These are phyloP conservation scores for Picea glauca DNA, from an alignment of 75 land plant species.

Conservation along the genomic window DNA sequence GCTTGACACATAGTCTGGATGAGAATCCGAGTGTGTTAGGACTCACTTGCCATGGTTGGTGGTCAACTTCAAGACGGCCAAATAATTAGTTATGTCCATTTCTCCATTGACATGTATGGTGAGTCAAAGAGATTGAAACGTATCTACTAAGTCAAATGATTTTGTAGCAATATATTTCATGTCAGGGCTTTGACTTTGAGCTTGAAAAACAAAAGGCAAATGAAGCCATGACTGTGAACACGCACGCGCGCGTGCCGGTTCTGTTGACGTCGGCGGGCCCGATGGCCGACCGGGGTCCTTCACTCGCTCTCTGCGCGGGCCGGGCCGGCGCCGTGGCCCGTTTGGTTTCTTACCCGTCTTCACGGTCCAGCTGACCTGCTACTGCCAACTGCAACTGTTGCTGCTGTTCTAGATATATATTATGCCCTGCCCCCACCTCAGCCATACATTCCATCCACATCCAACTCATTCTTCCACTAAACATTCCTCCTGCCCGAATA, in stretches of 20 bases:
- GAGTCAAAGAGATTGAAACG: slow-evolving; percentile 1
- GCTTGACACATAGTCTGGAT: neutral
- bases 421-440: neutral
- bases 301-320: neutral
- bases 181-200: slow-evolving; percentile 4
- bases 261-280: neutral
- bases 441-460: neutral
- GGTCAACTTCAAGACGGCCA: slow-evolving; percentile 7
- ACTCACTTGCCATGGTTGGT: neutral
- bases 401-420: too few relatives aligned
- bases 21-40: neutral
- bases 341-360: neutral
- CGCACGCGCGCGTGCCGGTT: neutral
- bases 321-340: neutral
- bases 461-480: slow-evolving; percentile 12
- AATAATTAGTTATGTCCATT: neutral
- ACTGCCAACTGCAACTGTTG: too few relatives aligned
- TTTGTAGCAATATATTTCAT: neutral
- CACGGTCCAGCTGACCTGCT: neutral
- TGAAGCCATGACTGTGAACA: neutral
- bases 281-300: neutral
- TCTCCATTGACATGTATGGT: neutral
- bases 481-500: neutral
- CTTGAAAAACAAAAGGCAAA: neutral
- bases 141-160: slow-evolving; percentile 6